These are phyloP conservation scores for Pulveroboletus ravenelii DNA, from an alignment of 768 basidiomycete species.

Conservation along the genomic window DNA sequence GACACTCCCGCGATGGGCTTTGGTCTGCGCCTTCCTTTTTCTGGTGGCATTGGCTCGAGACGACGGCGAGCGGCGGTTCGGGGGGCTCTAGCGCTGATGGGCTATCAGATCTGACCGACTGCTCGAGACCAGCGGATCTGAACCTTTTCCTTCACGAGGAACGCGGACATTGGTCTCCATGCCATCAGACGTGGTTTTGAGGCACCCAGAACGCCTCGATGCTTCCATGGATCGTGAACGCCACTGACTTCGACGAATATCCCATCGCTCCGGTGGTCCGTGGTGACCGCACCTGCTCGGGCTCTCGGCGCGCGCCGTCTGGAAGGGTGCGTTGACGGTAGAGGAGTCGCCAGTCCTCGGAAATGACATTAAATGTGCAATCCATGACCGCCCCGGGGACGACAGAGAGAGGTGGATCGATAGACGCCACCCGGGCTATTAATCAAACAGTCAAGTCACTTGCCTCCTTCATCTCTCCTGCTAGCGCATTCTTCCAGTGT, in stretches of 20 bases:
- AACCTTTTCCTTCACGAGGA: slow-evolving; percentile 7
- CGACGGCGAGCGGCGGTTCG: not conserved
- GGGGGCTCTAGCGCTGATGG: not conserved
- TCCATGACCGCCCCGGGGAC: not conserved
- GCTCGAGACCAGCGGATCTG: not conserved
- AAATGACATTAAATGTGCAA: slow-evolving; percentile 1
- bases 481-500: not conserved
- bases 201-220: not conserved
- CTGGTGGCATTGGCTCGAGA: not conserved
- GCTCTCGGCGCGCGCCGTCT: not conserved
- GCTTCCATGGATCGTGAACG: slow-evolving; percentile 2
- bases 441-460: not conserved
- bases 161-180: slow-evolving; percentile 10
- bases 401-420: not conserved
- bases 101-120: slow-evolving; percentile 2
- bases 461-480: not conserved
- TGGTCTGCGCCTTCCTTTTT: not conserved
- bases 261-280: slow-evolving; percentile 2
- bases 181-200: not conserved
- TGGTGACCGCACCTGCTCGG: slow-evolving; percentile 9
- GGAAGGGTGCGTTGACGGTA: not conserved
- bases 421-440: not conserved
- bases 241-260: slow-evolving; percentile 13
- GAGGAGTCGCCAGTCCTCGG: slow-evolving; percentile 7
- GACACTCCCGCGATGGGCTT: not conserved